Evolutionary conservation across 106 monocot species (phyloP), one percentile per base, ranked within the genome.

Genomic region (Dioscorea dumetorum): DNA sequence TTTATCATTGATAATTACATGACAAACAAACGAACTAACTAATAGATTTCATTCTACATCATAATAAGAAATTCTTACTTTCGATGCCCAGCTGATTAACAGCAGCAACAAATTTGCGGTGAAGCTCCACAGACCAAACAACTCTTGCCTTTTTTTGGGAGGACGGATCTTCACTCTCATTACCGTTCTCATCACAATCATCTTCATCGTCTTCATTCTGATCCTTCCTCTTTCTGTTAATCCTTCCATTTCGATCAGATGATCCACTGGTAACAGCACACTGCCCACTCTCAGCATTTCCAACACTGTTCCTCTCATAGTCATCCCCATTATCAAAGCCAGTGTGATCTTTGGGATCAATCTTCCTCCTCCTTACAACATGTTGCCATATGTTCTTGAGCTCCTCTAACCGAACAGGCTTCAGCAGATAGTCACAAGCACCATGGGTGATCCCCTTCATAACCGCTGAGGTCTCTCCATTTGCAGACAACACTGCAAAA

Each of bases 301-400:
- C 41, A 64, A 5, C 5, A n/a, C 20, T 34, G 34, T 34, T 15
- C 63, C 48, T 70, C 14, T 77, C 71, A 17, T 15, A 15, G 3
- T 76, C 76, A 12, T 79, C 74, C 51, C 50, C 51, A 21, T 62
- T 68, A 33, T 75, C 79, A 60, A 57, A 22, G 58, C 65, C 70
- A 31, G 53, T 63, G 18, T 41, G 63, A 33, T 79, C 81, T 50
- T 41, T 76, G 18, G 56, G 53, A 57, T 66, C 68, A 24, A 76
- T 31, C 62, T 82, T 89, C 68, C 76, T 85, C 63, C 79, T 75
- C 72, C 84, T 59, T 24, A 89, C 32, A 0, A 89, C 84, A 74
- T 85, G 84, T 62, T 89, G 84, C 88, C 88, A 89, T 64, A 89
- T 85, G 48, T 85, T 89, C 68, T 62, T 79, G 18, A 89, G 85